Conservation (phyloP, 306 rosid species). For the Quercus engelmannii region DNA sequence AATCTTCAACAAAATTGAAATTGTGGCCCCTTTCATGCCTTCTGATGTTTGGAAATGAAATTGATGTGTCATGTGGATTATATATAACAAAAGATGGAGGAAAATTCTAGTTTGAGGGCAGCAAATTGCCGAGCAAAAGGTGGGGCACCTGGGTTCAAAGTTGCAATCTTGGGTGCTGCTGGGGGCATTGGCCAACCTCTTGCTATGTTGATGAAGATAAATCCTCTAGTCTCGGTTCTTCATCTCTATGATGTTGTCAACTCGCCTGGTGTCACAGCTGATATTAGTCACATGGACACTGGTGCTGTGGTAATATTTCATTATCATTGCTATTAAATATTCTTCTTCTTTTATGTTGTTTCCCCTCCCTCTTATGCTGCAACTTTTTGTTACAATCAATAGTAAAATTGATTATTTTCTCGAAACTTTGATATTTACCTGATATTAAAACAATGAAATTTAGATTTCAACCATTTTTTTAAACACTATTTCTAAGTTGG, state of each 20-base stretch:
- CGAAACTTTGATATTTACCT: too few relatives aligned
- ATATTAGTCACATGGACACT: slow-evolving; percentile 94
- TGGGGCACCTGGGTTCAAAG: slow-evolving; percentile 84
- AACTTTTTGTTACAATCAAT: too few relatives aligned
- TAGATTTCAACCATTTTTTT: too few relatives aligned
- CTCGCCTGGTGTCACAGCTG: slow-evolving; percentile 95
- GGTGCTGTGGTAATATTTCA: slow-evolving; percentile 77
- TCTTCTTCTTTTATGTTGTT: neutral
- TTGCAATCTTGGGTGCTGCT: slow-evolving; percentile 92
- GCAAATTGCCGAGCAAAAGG: slow-evolving; percentile 84
- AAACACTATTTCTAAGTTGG: too few relatives aligned
- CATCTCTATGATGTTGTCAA: slow-evolving; percentile 98
- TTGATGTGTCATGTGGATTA: too few relatives aligned
- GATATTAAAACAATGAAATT: too few relatives aligned
- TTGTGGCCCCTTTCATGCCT: too few relatives aligned
- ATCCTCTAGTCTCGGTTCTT: slow-evolving; percentile 86
- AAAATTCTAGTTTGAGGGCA: slow-evolving; percentile 32
- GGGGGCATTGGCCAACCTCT: slow-evolving; percentile 97
- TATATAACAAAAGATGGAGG: slow-evolving; percentile 37
- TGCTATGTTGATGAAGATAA: slow-evolving; percentile 85
- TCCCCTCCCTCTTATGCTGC: neutral
- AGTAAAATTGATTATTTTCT: too few relatives aligned
- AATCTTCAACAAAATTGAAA: too few relatives aligned
- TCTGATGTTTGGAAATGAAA: too few relatives aligned
- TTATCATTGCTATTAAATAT: too few relatives aligned